Evolutionary conservation across 257 asterid genomes (phyloP).

Genomic region (Solanum chmielewskii): DNA sequence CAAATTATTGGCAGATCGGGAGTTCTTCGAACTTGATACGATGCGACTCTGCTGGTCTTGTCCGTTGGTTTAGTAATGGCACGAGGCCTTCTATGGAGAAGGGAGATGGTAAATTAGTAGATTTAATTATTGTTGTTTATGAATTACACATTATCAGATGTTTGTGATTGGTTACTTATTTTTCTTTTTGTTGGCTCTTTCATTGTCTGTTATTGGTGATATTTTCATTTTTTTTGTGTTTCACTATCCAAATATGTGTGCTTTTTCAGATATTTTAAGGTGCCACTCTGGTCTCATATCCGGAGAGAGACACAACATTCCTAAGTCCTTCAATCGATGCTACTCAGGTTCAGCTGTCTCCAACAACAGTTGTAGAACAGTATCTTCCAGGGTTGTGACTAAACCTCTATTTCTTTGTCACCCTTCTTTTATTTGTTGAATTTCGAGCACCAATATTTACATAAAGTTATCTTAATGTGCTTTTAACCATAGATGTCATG

Average conservation of each 20-base stretch:
- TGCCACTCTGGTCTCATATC: constrained; percentile 16
- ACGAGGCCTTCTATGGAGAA: constrained; percentile 34
- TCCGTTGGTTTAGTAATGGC: constrained; percentile 44
- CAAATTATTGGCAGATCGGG: constrained; percentile 37
- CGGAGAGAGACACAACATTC: constrained; percentile 22
- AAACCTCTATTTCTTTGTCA: background rate
- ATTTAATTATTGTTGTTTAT: background rate
- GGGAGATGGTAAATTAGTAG: constrained; percentile 37
- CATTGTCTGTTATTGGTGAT: background rate
- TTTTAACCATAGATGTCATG: constrained; percentile 30
- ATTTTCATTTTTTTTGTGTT: background rate
- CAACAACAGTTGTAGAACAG: constrained; percentile 19
- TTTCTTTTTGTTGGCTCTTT: background rate
- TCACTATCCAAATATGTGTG: background rate
- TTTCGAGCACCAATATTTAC: background rate
- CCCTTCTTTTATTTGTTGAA: background rate
- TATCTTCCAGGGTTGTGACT: constrained; percentile 24
- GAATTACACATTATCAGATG: background rate
- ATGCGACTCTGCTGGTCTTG: constrained; percentile 24
- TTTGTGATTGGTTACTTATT: background rate
- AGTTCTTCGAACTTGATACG: constrained; percentile 36
- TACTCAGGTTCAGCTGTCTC: constrained; percentile 4
- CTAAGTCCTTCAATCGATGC: constrained; percentile 18
- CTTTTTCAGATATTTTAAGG: constrained; percentile 29
- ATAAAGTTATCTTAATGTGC: background rate